Conservation (phyloP, 1,284 basidiomycete species). For the Farysia itapuensis region DNA sequence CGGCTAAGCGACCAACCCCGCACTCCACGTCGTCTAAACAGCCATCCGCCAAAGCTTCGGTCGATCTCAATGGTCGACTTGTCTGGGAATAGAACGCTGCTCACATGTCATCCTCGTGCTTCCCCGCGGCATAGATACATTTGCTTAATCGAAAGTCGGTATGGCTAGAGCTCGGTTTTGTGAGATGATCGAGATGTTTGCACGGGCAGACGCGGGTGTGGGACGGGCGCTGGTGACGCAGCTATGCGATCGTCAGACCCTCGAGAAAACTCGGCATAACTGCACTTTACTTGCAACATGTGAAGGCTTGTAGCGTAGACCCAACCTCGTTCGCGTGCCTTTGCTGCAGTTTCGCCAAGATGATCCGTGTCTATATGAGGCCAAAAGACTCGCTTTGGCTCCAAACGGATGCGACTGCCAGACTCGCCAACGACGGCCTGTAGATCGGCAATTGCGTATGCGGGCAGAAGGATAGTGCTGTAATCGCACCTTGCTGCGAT, state of each 20-base stretch:
- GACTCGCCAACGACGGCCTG: not conserved
- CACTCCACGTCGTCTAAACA: conserved; percentile 5
- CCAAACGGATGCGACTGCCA: not conserved
- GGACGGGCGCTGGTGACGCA: too few species aligned
- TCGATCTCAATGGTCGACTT: conserved; percentile 31
- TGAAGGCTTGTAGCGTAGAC: not conserved
- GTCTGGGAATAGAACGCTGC: conserved; percentile 44
- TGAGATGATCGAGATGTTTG: too few species aligned
- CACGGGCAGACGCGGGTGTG: too few species aligned
- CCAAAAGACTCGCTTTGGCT: not conserved
- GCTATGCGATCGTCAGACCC: too few species aligned
- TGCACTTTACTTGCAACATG: not conserved
- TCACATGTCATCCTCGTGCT: too few species aligned
- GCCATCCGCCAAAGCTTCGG: conserved; percentile 21
- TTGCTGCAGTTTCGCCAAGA: not conserved
- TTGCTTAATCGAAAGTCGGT: too few species aligned
- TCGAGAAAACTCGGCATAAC: too few species aligned
- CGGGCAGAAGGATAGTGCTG: not conserved
- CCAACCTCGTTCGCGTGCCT: not conserved
- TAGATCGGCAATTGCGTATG: not conserved
- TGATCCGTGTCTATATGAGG: not conserved
- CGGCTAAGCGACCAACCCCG: conserved; percentile 11
- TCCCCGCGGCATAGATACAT: too few species aligned
- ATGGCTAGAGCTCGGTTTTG: too few species aligned
- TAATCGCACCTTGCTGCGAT: too few species aligned